These are phyloP conservation scores for Heterobasidion annosum DNA, from an alignment of 1,284 basidiomycete genomes.

Conservation along the genomic window DNA sequence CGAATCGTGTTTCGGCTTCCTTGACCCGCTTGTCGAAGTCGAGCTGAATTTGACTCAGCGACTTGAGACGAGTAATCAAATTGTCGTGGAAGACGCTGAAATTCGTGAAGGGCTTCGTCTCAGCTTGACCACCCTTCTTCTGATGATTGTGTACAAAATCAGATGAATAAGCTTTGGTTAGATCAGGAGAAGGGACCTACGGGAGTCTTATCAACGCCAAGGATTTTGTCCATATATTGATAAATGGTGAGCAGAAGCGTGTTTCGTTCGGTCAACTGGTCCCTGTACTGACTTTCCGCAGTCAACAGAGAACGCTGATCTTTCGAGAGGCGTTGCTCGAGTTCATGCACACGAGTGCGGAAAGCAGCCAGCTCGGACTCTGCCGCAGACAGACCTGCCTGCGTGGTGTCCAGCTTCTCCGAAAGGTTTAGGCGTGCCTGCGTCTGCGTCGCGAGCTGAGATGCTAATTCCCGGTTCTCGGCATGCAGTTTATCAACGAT, in stretches of 20 bases:
- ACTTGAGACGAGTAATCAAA: slow-evolving; percentile 80
- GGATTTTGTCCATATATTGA: slow-evolving; percentile 91
- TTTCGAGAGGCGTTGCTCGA: slow-evolving; percentile 78
- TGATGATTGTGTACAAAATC: slow-evolving; percentile 15
- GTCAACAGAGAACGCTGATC: slow-evolving; percentile 70
- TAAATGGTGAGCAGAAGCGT: slow-evolving; percentile 88
- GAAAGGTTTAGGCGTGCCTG: slow-evolving; percentile 77
- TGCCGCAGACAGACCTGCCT: slow-evolving; percentile 49
- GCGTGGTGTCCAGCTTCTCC: slow-evolving; percentile 77
- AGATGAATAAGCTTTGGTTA: background rate
- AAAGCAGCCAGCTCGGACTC: slow-evolving; percentile 56
- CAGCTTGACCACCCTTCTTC: slow-evolving; percentile 66
- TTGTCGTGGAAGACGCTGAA: slow-evolving; percentile 94
- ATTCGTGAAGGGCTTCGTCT: slow-evolving; percentile 89
- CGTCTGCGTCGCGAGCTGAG: slow-evolving; percentile 72
- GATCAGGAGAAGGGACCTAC: slow-evolving; percentile 33
- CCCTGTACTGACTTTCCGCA: slow-evolving; percentile 76
- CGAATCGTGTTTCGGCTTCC: slow-evolving; percentile 67
- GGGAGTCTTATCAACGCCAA: slow-evolving; percentile 79
- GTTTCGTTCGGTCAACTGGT: slow-evolving; percentile 89
- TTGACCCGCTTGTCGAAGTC: slow-evolving; percentile 85
- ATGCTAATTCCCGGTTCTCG: slow-evolving; percentile 71
- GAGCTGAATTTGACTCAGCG: slow-evolving; percentile 73
- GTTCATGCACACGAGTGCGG: slow-evolving; percentile 55
- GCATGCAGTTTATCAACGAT: slow-evolving; percentile 66